Evolutionary conservation across 2,329 filamentous ascomycete species (phyloP), one percentile per base, ranked within the genome.

Genomic region (Alternaria longipes): DNA sequence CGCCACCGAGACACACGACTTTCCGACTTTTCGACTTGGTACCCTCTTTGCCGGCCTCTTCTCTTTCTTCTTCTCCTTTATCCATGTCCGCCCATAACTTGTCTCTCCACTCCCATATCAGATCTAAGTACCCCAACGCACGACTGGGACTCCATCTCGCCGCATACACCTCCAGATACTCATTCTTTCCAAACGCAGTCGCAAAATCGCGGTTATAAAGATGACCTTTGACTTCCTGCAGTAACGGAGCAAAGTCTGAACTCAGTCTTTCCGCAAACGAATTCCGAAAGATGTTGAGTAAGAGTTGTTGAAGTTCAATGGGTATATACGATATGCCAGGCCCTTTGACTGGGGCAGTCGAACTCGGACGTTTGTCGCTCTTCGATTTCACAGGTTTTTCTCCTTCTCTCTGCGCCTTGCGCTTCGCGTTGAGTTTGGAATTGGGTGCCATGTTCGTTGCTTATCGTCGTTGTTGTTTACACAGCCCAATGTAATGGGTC

Each of bases 81-180:
- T 49, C 53, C 8, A 54, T 28, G 8, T 45, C 49, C 20, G 55
- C 24, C 34, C 55, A 56, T 6, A 62, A 11, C 50, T 72, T 63
- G 8, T 75, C 67, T 42, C 68, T 68, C 66, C 81, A 56, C 72
- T 79, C 63, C 62, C 70, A 74, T 24, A 90, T 83, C 16, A 89
- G 75, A n/a, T 85, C 82, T n/a, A 88, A 83, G 79, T 98, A 98
- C 64, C 90, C 92, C 54, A 98, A 81, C 0, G 93, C 91, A 54
- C 95, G 85, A 54, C 91, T 91, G 2, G 94, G 92, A 78, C 93
- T 97, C 94, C 94, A 99, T 70, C 95, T 84, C 55, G 92, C 87
- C 8, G 93, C 92, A 81, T 99, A 99, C 9, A 91, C 91, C 62
- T 91, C 87, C 18, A 97, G 84, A 69, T 90, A 86, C 45, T 90